phyloP scores from a whole-genome alignment of 2,329 filamentous ascomycete genomes.

The Pseudogymnoascus sp. region DNA sequence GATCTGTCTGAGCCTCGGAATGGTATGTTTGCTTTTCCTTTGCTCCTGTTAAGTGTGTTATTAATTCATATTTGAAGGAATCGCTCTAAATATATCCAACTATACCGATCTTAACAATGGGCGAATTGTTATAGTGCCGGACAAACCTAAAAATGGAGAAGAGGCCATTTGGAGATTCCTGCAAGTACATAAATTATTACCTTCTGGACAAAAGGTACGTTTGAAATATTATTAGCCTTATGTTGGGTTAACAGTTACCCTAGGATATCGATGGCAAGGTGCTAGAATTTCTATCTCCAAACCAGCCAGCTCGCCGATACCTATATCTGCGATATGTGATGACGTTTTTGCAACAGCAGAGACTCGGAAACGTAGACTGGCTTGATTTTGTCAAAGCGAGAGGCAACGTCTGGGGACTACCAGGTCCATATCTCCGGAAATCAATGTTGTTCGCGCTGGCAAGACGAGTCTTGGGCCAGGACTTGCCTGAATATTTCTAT shows the following conservation, averaged over 20 bases:
- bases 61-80: conserved; percentile 12
- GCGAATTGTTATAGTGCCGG: conserved; percentile 11
- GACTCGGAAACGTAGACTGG: conserved; percentile 10
- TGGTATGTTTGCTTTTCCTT: conserved; percentile 9
- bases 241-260: conserved; percentile 2
- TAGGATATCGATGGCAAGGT: conserved; percentile 14
- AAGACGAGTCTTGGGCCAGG: conserved; percentile 10
- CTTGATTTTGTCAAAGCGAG: neutral
- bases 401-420: conserved; percentile 11
- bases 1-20: conserved; percentile 12
- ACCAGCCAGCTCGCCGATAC: conserved; percentile 14
- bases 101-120: conserved; percentile 10
- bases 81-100: conserved; percentile 7
- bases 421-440: conserved; percentile 15
- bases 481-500: conserved; percentile 12
- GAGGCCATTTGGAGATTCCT: conserved; percentile 13
- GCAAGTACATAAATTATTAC: conserved; percentile 5
- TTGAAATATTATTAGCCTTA: conserved; percentile 4
- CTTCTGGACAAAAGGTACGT: conserved; percentile 11
- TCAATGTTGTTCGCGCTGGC: conserved; percentile 13
- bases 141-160: conserved; percentile 11
- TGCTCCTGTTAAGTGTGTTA: conserved; percentile 10
- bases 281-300: conserved; percentile 12
- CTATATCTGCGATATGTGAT: conserved; percentile 13
- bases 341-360: conserved; percentile 11